These are phyloP conservation scores for Botryotinia convoluta DNA, from an alignment of 2,329 filamentous ascomycete genomes.

Conservation along the genomic window DNA sequence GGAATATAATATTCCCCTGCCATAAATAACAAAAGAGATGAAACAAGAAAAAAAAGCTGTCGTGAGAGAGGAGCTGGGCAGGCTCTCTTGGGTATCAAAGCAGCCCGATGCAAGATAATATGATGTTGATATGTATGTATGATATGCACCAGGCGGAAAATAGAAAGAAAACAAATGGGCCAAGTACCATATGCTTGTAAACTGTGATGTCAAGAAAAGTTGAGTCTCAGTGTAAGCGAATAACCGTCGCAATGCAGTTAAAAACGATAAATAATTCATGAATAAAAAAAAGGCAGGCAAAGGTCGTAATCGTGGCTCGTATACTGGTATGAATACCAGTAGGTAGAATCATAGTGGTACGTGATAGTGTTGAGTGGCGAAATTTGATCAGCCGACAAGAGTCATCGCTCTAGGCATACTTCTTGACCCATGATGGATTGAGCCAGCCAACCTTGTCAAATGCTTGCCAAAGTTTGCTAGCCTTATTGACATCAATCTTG, in stretches of 20 bases:
- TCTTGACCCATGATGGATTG: constrained; percentile 30
- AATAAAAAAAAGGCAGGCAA: constrained; percentile 4
- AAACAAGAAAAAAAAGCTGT: constrained; percentile 13
- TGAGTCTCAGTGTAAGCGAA: constrained; percentile 22
- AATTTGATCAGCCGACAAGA: constrained; percentile 16
- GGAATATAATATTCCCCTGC: background rate
- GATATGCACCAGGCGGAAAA: constrained; percentile 25
- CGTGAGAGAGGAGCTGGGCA: constrained; percentile 36
- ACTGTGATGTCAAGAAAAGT: constrained; percentile 29
- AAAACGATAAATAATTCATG: background rate
- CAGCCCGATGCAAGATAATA: constrained; percentile 33
- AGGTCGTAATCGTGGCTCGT: constrained; percentile 15
- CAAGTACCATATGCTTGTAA: constrained; percentile 16
- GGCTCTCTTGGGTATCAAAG: constrained; percentile 37
- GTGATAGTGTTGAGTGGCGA: constrained; percentile 13
- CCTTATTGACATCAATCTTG: constrained; percentile 98
- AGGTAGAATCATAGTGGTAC: background rate
- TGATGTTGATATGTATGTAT: constrained; percentile 14
- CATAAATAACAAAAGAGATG: constrained; percentile 17
- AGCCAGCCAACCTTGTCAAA: constrained; percentile 89
- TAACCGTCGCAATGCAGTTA: constrained; percentile 32
- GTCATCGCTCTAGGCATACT: constrained; percentile 25
- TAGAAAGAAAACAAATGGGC: constrained; percentile 12
- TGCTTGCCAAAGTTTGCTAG: constrained; percentile 85
- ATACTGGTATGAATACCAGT: background rate